Percentiles rank a stretch among this genome's conserved stretches.
Evolutionary conservation across 2,329 filamentous ascomycete species (phyloP).

Genomic region (Daldinia eschscholtzii): DNA sequence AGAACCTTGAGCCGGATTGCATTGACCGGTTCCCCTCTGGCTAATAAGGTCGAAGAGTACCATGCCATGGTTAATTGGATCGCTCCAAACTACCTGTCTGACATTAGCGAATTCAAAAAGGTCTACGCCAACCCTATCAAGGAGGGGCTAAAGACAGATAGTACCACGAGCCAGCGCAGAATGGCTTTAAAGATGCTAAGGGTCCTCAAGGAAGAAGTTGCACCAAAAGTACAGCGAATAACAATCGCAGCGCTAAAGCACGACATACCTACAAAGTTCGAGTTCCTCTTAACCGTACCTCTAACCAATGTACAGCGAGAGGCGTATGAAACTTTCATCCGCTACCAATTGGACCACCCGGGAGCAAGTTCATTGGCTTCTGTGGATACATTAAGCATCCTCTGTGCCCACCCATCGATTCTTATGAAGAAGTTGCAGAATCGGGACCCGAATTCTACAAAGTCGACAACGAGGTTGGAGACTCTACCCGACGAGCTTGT

Average conservation of each 20-base stretch:
- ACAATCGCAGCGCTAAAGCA: constrained; percentile 74
- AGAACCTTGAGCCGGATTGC: constrained; percentile 80
- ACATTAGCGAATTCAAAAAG: constrained; percentile 73
- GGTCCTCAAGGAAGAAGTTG: constrained; percentile 77
- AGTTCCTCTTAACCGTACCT: constrained; percentile 83
- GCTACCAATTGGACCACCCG: constrained; percentile 32
- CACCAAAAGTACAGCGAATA: constrained; percentile 81
- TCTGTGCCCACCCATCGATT: constrained; percentile 66
- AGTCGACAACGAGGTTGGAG: constrained; percentile 6
- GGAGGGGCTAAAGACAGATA: constrained; percentile 76
- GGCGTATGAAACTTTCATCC: constrained; percentile 69
- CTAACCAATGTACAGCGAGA: constrained; percentile 73
- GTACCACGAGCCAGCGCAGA: constrained; percentile 66
- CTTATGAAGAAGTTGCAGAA: constrained; percentile 57
- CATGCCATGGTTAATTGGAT: constrained; percentile 91
- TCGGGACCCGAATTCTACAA: constrained; percentile 31
- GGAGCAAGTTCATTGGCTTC: constrained; percentile 53
- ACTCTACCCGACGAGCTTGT: constrained; percentile 51
- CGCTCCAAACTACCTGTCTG: constrained; percentile 81
- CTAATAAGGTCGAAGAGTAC: constrained; percentile 87
- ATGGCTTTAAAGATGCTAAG: constrained; percentile 74
- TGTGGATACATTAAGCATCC: constrained; percentile 58
- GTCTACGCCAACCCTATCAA: constrained; percentile 82
- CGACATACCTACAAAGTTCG: constrained; percentile 79
- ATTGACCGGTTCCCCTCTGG: constrained; percentile 86